Base-by-base conservation (phyloP, 192 early-diverging fungal genomes). In the Irineochytrium annulatum region DNA sequence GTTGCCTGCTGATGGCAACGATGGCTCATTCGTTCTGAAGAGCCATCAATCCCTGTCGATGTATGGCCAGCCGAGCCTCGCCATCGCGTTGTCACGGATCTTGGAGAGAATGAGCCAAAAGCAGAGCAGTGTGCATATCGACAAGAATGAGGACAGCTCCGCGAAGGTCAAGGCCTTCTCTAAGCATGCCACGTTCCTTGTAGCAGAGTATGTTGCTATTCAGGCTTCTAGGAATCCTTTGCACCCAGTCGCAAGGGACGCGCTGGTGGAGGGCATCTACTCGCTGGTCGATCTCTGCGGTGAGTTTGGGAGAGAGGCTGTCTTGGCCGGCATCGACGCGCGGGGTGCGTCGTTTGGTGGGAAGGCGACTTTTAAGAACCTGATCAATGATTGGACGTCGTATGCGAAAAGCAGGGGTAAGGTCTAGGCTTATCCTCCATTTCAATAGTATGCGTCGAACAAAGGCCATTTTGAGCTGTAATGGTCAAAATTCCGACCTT, bases 251-350 rank as follows among this genome's bases (percentile, higher is more conserved):
- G 30, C 29, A 16, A 75, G 75, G 57, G 70, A 71, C 14, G 69
- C 69, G 1, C 51, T 89, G 19, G 49, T 70, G 39, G 71, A 73
- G 14, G 83, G 79, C 2, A 52, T 83, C 5, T 86, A 83, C 66
- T 57, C 82, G 3, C 39, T 89, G 13, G 44, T 89, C 58, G 83
- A 84, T 62, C 56, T 89, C 51, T 89, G 83, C 54, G 75, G 65
- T 8, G 82, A 84, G 14, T 67, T 65, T 62, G 87, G 86, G 37
- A 61, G 87, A 20, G 77, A 83, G 39, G 62, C 81, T 57, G 74
- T 89, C 37, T 77, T 89, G 77, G 65, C 74, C 22, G 74, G 62
- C 43, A 59, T 82, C 39, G 85, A 86, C 64, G 17, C 26, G 8
- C 46, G 17, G 11, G 46, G 46, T n/a, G n/a, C n/a, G n/a, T n/a